A percentile compares a stretch with the other conserved stretches of the same genome.
These are phyloP conservation scores for Nymphaea thermarum DNA, from an alignment of 164 flowering plant species.

Conservation along the genomic window DNA sequence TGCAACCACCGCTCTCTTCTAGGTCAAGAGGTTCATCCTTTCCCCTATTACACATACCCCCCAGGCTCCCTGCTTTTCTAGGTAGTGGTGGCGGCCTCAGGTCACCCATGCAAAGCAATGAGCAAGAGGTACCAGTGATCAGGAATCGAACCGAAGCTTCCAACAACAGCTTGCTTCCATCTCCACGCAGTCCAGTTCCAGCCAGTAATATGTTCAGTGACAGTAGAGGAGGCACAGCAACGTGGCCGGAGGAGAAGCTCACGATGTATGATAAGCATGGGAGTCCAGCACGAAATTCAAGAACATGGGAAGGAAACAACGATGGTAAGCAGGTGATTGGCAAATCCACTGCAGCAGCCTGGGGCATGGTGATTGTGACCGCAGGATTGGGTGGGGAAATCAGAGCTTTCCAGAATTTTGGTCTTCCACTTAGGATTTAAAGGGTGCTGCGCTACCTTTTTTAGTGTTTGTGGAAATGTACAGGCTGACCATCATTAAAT, in stretches of 20 bases:
- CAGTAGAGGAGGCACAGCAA: constrained; percentile 32
- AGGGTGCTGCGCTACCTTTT: neutral
- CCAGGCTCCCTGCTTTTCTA: constrained; percentile 40
- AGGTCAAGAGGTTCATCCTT: constrained; percentile 21
- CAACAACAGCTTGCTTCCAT: constrained; percentile 30
- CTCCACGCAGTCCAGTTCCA: constrained; percentile 38
- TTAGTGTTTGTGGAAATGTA: no score
- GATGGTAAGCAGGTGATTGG: neutral
- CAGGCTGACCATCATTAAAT: no score
- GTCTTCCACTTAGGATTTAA: constrained; percentile 65
- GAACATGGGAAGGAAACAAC: neutral
- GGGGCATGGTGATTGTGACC: constrained; percentile 94
- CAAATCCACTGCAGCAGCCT: constrained; percentile 25
- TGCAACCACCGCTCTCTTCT: constrained; percentile 13
- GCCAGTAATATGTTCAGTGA: constrained; percentile 59
- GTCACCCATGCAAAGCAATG: constrained; percentile 20
- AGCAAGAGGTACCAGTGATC: constrained; percentile 12
- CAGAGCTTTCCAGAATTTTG: constrained; percentile 82
- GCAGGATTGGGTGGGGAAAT: constrained; percentile 85
- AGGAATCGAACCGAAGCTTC: neutral
- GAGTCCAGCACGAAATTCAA: neutral
- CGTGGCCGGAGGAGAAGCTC: constrained; percentile 87
- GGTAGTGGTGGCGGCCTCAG: constrained; percentile 10
- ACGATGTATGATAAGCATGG: neutral
- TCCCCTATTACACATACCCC: constrained; percentile 24